Evolutionary conservation across 2,329 filamentous ascomycete genomes (phyloP).

Genomic region (Clarireedia paspali): DNA sequence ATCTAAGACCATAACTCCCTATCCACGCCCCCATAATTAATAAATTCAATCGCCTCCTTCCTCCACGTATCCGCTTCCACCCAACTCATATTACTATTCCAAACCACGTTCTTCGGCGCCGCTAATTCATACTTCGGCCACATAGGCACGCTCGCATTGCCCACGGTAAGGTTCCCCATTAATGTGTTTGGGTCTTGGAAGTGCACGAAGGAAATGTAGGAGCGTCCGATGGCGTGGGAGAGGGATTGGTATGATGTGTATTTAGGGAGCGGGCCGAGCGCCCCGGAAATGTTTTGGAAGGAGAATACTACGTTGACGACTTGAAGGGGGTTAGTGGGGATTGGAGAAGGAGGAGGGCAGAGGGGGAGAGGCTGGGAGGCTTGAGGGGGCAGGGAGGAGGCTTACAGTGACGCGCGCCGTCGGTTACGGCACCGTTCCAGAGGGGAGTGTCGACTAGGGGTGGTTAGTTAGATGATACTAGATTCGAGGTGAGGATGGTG

Average conservation of each 20-base stretch:
- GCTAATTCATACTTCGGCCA: conserved; percentile 36
- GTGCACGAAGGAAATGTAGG: conserved; percentile 33
- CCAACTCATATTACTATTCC: conserved; percentile 35
- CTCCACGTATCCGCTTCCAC: conserved; percentile 41
- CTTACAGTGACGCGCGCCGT: conserved; percentile 36
- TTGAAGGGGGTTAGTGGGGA: background rate
- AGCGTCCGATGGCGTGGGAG: conserved; percentile 19
- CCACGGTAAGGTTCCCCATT: conserved; percentile 12
- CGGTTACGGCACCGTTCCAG: conserved; percentile 34
- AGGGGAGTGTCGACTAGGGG: conserved; percentile 33
- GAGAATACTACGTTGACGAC: conserved; percentile 42
- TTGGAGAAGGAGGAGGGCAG: background rate
- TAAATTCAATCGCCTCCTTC: conserved; percentile 38
- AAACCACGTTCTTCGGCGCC: conserved; percentile 37
- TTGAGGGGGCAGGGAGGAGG: background rate
- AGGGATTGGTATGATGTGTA: conserved; percentile 32
- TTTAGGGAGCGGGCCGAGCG: conserved; percentile 37
- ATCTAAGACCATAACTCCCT: conserved; percentile 30
- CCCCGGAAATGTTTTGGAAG: conserved; percentile 43
- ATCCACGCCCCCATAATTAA: conserved; percentile 32
- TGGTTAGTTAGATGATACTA: background rate
- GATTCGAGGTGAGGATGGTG: background rate
- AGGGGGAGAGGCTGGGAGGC: background rate
- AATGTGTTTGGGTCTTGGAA: conserved; percentile 35
- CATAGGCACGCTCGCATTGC: conserved; percentile 25